These are phyloP conservation scores for Cynanchum wilfordii DNA, from an alignment of 257 asterid genomes.

Conservation along the genomic window DNA sequence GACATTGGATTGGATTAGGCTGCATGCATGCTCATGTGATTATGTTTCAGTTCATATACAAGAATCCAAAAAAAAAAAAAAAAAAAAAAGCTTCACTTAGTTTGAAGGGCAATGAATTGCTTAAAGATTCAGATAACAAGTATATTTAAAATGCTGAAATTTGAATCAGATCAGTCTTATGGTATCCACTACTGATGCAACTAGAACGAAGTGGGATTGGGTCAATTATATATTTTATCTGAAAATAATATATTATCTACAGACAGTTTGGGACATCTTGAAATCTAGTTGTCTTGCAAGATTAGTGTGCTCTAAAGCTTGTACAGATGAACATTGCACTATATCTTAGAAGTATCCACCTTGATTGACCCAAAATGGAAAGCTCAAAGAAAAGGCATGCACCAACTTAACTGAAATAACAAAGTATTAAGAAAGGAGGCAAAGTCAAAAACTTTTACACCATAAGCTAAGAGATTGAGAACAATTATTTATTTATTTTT, in stretches of 20 bases:
- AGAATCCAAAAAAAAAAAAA: neutral
- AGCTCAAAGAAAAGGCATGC: neutral
- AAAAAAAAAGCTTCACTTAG: neutral
- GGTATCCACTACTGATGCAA: neutral
- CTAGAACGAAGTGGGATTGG: neutral
- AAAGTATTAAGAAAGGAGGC: neutral
- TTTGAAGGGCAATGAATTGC: neutral
- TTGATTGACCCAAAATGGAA: neutral
- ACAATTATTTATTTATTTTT: neutral
- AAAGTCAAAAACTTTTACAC: neutral
- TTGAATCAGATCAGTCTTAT: neutral
- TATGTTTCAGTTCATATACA: neutral
- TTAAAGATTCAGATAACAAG: neutral
- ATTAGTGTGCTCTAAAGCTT: neutral
- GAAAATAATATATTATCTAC: neutral
- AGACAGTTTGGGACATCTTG: neutral
- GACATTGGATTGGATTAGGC: neutral
- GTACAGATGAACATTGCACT: neutral
- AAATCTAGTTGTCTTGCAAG: neutral
- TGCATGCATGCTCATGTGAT: neutral
- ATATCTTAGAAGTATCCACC: neutral
- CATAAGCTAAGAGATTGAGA: neutral
- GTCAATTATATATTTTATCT: neutral
- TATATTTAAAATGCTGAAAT: neutral
- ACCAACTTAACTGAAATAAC: neutral